phyloP scores from a whole-genome alignment of 176 grass and related monocot species.

The Musa schizocarpa region DNA sequence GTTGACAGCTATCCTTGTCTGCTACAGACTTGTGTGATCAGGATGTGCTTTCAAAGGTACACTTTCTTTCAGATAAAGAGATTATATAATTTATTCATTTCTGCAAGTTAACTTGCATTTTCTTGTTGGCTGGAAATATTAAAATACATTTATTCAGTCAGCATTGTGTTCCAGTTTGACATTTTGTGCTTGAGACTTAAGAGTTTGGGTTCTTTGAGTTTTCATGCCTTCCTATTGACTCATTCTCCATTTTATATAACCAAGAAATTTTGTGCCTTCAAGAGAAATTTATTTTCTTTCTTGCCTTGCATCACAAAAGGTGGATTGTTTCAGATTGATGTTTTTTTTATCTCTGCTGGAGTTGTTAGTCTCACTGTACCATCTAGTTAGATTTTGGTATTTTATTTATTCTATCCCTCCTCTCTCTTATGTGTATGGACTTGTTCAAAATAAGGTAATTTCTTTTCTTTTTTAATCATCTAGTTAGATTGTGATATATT shows the following conservation, averaged over 20 bases:
- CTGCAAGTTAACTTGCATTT: constrained; percentile 1
- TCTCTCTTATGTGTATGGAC: not conserved
- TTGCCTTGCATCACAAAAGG: not conserved
- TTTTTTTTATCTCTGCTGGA: too few species aligned
- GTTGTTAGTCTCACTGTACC: too few species aligned
- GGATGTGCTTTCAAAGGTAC: constrained; percentile 47
- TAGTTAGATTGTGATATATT: not conserved
- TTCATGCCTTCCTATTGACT: not conserved
- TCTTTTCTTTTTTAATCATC: too few species aligned
- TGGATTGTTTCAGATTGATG: not conserved
- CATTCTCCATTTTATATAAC: not conserved
- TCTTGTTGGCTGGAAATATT: not conserved
- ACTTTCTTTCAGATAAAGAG: constrained; percentile 23
- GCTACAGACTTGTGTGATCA: constrained; percentile 65
- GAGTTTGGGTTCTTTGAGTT: not conserved
- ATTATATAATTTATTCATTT: constrained; percentile 23
- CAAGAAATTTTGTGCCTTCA: not conserved
- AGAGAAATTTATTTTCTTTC: not conserved
- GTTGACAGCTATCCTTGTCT: constrained; percentile 65
- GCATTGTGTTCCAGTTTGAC: not conserved
- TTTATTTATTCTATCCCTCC: not conserved
- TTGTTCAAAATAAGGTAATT: not conserved
- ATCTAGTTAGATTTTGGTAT: not conserved
- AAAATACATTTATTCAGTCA: too few species aligned
- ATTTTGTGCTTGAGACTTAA: not conserved